Evolutionary conservation across 1,139 yeast genomes (phyloP), one percentile per base, ranked within the genome.

Genomic region (Hyphopichia pseudoburtonii): DNA sequence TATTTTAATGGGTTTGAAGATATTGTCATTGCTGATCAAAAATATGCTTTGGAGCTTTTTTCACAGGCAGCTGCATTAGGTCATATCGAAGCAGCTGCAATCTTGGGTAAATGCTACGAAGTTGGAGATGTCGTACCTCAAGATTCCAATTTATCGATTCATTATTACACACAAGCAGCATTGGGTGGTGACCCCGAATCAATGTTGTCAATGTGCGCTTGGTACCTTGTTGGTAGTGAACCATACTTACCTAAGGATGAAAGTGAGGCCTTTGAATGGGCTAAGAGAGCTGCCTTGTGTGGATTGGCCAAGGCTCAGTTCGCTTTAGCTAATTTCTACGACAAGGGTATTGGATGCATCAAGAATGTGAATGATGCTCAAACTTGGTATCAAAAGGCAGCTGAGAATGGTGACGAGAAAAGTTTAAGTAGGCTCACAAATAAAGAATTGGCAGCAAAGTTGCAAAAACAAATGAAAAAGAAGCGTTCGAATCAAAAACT

Each of bases 261-360:
- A 44, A 75, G 68, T 40, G 96, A 90, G 60, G 95, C 97, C 1
- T 92, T 84, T 60, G 94, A 87, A 54, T 92, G 97, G 97, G 97
- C 97, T 1, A 66, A 78, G 41, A 73, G 88, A 46, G 92, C 97
- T 0, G 97, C 97, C 0, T 68, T 74, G 37, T 66, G 79, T 33
- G 86, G 86, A 16, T 70, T 76, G 21, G 76, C 89, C 16, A 88
- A 87, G 59, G 97, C 96, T 1, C 96, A 89, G 70, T 83, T 78
- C 58, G 87, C 95, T 0, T 69, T 88, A 32, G 96, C 92, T 17
- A 85, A 85, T 55, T 89, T 90, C 52, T 79, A 80, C 54, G 95
- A 88, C 44, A 78, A 82, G 55, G 97, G 97, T 1, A 80, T 88
- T 46, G 98, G 98, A 3, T 83, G 95, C 56, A 79, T 75, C 24